phyloP scores from a whole-genome alignment of 179 eudicot genomes.

The Beta lomatogona region DNA sequence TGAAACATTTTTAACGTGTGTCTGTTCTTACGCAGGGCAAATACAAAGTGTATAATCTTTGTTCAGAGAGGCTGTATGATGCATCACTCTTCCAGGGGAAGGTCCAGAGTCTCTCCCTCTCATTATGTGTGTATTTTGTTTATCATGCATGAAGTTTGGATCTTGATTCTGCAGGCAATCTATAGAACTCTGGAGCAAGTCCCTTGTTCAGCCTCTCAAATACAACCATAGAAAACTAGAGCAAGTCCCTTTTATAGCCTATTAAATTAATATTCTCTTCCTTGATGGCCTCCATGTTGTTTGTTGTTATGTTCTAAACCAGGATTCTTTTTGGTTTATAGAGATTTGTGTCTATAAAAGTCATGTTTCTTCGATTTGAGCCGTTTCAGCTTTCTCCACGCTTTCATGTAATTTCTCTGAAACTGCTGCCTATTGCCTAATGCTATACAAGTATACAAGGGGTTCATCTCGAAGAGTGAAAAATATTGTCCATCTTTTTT shows the following conservation, averaged over 20 bases:
- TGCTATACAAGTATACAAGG: too few species aligned
- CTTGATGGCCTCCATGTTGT: not conserved
- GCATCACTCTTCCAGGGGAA: conserved; percentile 92
- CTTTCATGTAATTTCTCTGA: too few species aligned
- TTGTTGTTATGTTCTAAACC: not conserved
- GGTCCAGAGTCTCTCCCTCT: conserved; percentile 44
- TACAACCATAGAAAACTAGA: not conserved
- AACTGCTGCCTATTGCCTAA: too few species aligned
- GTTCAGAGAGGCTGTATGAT: conserved; percentile 92
- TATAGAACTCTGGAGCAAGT: not conserved
- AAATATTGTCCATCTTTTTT: not conserved
- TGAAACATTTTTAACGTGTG: not conserved
- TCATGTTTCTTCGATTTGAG: not conserved
- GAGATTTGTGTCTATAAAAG: conserved; percentile 1
- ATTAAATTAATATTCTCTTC: not conserved
- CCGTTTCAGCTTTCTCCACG: not conserved
- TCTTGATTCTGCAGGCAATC: not conserved
- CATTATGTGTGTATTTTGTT: not conserved
- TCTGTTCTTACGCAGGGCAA: conserved; percentile 59
- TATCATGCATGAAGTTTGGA: not conserved
- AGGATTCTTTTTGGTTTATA: not conserved
- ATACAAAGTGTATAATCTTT: conserved; percentile 96
- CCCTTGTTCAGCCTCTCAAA: not conserved
- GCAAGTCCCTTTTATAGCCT: not conserved
- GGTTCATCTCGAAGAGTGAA: too few species aligned